A percentile compares a stretch with the other conserved stretches of the same genome.
phyloP scores from a whole-genome alignment of 768 basidiomycete species.

The Boletus tylopilopsis region DNA sequence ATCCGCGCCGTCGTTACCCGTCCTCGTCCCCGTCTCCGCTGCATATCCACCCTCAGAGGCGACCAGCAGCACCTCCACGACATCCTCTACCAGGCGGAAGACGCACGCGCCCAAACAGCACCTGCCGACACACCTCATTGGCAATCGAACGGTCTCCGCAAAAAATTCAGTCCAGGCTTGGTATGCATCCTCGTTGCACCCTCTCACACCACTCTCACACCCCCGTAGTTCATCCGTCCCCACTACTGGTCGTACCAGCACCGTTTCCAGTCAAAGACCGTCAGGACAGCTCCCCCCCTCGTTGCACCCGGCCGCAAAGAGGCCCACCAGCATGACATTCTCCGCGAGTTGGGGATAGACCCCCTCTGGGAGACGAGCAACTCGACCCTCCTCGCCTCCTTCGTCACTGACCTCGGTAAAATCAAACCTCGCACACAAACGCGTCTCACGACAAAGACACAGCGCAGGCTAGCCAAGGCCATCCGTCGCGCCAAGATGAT shows the following conservation, averaged over 20 bases:
- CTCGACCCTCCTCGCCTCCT: constrained; percentile 50
- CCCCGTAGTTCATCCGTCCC: constrained; percentile 45
- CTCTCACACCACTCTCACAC: not conserved
- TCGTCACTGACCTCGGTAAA: constrained; percentile 75
- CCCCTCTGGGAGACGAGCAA: constrained; percentile 70
- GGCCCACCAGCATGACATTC: constrained; percentile 59
- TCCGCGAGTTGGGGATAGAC: constrained; percentile 68
- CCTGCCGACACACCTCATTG: constrained; percentile 12
- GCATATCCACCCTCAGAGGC: constrained; percentile 20
- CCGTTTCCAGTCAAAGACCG: constrained; percentile 26
- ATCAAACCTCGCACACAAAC: constrained; percentile 69
- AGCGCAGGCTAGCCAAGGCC: constrained; percentile 77
- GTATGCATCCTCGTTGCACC: constrained; percentile 5
- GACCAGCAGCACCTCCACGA: constrained; percentile 23
- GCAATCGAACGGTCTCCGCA: constrained; percentile 24
- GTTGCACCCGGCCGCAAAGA: constrained; percentile 55
- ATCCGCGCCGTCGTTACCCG: no score
- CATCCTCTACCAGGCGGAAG: constrained; percentile 25
- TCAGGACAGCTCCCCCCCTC: constrained; percentile 30
- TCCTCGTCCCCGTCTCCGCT: constrained; percentile 12
- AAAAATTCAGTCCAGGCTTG: constrained; percentile 22
- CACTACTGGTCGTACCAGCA: constrained; percentile 39
- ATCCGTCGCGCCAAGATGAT: constrained; percentile 88
- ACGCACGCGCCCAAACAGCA: constrained; percentile 14
- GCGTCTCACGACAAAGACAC: constrained; percentile 70